Evolutionary conservation across 2,329 filamentous ascomycete species (phyloP).

Genomic region (Penicillium sp.): DNA sequence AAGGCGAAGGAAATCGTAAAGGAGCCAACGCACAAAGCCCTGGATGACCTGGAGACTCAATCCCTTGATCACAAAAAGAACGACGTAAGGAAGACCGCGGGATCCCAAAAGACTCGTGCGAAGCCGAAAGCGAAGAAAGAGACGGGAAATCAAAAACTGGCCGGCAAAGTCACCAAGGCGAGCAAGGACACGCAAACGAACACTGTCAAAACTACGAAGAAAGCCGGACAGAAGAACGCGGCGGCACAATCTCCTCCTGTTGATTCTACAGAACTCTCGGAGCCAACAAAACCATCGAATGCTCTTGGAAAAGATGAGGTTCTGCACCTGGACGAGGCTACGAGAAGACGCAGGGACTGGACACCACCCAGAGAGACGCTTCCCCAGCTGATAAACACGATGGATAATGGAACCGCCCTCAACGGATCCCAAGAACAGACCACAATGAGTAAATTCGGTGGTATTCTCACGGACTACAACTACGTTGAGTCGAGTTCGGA

Average conservation of each 20-base stretch:
- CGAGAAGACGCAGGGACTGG: constrained; percentile 65
- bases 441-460: constrained; percentile 32
- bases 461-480: constrained; percentile 47
- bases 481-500: constrained; percentile 36
- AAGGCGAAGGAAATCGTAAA: constrained; percentile 23
- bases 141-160: constrained; percentile 38
- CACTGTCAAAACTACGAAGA: constrained; percentile 20
- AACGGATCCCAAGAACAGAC: constrained; percentile 1
- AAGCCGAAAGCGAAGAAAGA: constrained; percentile 30
- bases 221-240: constrained; percentile 18
- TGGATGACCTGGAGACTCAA: constrained; percentile 2
- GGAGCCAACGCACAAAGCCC: constrained; percentile 6
- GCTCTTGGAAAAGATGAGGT: constrained; percentile 27
- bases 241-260: constrained; percentile 5
- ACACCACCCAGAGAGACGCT: constrained; percentile 62
- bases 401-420: constrained; percentile 14
- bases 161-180: constrained; percentile 43
- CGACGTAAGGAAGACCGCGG: constrained; percentile 25
- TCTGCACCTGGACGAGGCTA: constrained; percentile 51
- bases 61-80: constrained; percentile 20
- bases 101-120: constrained; percentile 30
- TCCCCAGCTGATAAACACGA: constrained; percentile 26
- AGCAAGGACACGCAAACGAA: constrained; percentile 22
- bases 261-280: background rate
- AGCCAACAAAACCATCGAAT: constrained; percentile 14